Base-by-base conservation (phyloP, 1,284 basidiomycete genomes). In the Apiotrichum siamense region DNA sequence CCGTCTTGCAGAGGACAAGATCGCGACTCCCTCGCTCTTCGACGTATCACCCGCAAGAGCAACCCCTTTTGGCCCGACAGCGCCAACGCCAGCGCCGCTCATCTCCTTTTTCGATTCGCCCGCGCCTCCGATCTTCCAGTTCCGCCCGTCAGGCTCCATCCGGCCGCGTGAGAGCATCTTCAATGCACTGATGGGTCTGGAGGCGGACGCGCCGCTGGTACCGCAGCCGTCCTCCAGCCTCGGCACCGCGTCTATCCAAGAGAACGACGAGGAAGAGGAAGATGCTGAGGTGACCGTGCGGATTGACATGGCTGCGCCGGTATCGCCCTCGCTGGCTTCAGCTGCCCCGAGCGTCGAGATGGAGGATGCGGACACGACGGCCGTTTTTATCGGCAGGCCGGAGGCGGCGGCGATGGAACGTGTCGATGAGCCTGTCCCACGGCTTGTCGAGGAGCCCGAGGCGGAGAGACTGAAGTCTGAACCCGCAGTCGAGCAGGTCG, bases 41-140 rank as follows among this genome's bases (percentile, higher is more conserved):
- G 40, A 32, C n/a, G 46, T n/a, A n/a, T n/a, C n/a, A n/a, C n/a
- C n/a, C n/a, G n/a, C n/a, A n/a, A n/a, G n/a, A n/a, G n/a, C 27
- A 0, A 49, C 47, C 13, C 47, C 47, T 1, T 7, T 26, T 12
- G 7, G 17, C 33, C 21, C 31, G 13, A 31, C 27, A 35, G 43
- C 10, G 23, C 24, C 37, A 23, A 12, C 37, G 10, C 37, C 21
- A 10, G 23, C 38, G 15, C 56, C 56, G 9, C 56, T 57, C 39
- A 54, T 57, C 25, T 52, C 56, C 1, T 57, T 57, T 20, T 42
- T 42, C 15, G 56, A 57, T 40, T 49, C 56, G 13, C 56, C 56
- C 0, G 31, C 31, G 4, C 11, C 26, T 6, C 47, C 49, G 13
- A n/a, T n/a, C n/a, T 57, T 54, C 40, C 36, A 41, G 7, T 57